Percentiles rank a stretch among this genome's conserved stretches.
phyloP scores from a whole-genome alignment of 2,329 filamentous ascomycete genomes.

The Cladophialophora carrionii region DNA sequence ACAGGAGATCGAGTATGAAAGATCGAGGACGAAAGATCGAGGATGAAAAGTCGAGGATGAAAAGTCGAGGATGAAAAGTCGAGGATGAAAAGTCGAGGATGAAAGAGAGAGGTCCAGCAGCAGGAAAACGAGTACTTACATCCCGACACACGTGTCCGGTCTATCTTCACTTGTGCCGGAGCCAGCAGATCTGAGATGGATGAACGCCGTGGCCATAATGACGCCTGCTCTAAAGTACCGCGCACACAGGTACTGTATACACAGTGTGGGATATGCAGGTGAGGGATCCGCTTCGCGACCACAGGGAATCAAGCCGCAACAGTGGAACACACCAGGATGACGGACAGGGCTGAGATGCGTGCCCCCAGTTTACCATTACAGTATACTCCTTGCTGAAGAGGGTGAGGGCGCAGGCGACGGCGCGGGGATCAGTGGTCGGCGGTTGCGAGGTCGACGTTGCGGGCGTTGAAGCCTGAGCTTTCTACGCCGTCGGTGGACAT shows the following conservation, averaged over 20 bases:
- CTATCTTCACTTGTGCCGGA: constrained; percentile 52
- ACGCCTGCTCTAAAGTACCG: constrained; percentile 54
- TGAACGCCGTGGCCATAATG: constrained; percentile 53
- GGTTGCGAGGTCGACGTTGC: constrained; percentile 50
- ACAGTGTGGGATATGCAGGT: constrained; percentile 48
- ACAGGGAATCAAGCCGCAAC: constrained; percentile 53
- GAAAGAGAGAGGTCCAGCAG: too few relatives aligned
- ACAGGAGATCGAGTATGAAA: too few relatives aligned
- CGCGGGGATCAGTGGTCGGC: constrained; percentile 48
- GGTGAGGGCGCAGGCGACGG: constrained; percentile 58
- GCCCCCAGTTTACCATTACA: constrained; percentile 54
- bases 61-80: too few relatives aligned
- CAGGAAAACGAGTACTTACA: constrained; percentile 36
- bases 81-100: too few relatives aligned
- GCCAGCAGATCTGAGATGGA: constrained; percentile 56
- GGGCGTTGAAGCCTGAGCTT: constrained; percentile 42
- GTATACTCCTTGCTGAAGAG: constrained; percentile 57
- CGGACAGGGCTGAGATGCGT: constrained; percentile 51
- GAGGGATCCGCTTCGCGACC: constrained; percentile 47
- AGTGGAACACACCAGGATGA: constrained; percentile 50
- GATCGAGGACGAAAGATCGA: too few relatives aligned
- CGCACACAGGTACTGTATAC: constrained; percentile 54
- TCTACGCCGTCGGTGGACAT: not conserved
- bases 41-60: too few relatives aligned
- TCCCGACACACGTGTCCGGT: constrained; percentile 56